Percentiles rank a stretch among this genome's conserved stretches.
These are phyloP conservation scores for Fusarium denticulatum DNA, from an alignment of 2,329 filamentous ascomycete species.

Conservation along the genomic window DNA sequence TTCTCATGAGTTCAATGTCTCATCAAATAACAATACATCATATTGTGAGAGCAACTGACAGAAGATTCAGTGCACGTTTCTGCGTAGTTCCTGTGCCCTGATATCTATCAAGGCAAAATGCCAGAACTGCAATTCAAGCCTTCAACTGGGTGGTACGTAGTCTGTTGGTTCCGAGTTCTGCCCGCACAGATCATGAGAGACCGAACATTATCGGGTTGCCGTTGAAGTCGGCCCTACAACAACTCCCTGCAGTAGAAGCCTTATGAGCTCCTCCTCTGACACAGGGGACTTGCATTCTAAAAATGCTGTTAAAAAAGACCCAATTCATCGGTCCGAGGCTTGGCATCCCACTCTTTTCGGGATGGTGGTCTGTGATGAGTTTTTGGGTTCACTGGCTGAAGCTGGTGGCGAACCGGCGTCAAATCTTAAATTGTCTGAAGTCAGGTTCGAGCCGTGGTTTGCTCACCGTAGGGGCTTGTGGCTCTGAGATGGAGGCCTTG, in stretches of 20 bases:
- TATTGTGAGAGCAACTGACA: background rate
- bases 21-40: background rate
- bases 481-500: constrained; percentile 12
- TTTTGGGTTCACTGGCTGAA: constrained; percentile 20
- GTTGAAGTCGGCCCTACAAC: constrained; percentile 10
- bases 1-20: background rate
- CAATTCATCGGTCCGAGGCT: constrained; percentile 35
- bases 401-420: constrained; percentile 36
- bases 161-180: constrained; percentile 2
- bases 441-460: constrained; percentile 22
- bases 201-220: constrained; percentile 1
- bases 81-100: background rate
- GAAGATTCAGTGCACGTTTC: background rate
- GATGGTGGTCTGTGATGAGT: constrained; percentile 8
- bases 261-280: background rate
- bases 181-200: constrained; percentile 13
- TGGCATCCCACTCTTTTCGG: constrained; percentile 16
- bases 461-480: constrained; percentile 15
- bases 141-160: background rate
- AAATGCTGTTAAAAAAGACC: constrained; percentile 5
- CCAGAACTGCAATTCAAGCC: background rate
- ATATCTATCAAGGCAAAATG: background rate
- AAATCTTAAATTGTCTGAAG: constrained; percentile 33
- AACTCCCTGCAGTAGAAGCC: background rate
- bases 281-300: constrained; percentile 14